Conservation (phyloP, 148 eudicot species). For the Mesembryanthemum crystallinum region DNA sequence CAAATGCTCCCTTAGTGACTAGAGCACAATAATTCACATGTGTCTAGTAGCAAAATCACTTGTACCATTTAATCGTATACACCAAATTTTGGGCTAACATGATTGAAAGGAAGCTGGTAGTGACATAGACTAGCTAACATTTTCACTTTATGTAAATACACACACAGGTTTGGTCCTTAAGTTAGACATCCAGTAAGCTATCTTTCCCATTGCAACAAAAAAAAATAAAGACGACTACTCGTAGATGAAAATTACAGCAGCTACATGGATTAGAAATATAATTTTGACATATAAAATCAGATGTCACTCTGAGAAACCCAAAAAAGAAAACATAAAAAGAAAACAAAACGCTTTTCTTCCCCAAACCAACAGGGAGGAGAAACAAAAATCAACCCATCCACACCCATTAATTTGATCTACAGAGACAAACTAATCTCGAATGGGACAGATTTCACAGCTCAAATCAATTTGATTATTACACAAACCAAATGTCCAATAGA, state of each 20-base stretch:
- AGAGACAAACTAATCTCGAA: neutral
- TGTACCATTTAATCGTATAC: neutral
- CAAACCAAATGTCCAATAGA: neutral
- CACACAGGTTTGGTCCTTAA: neutral
- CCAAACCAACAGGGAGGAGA: neutral
- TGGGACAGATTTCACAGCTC: neutral
- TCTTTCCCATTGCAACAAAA: neutral
- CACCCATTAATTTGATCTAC: too few species aligned
- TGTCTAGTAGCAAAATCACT: neutral
- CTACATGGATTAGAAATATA: neutral
- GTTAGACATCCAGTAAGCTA: neutral
- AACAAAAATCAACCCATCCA: neutral
- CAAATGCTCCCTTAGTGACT: neutral
- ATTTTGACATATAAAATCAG: neutral
- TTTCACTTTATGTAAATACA: neutral
- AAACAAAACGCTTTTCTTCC: neutral
- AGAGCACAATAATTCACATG: neutral
- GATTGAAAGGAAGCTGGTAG: neutral
- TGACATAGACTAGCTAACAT: neutral
- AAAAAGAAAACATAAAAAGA: neutral
- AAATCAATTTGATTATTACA: neutral
- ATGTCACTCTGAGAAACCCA: too few species aligned
- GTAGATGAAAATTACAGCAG: neutral
- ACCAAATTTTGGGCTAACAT: neutral
- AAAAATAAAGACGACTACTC: neutral